Evolutionary conservation across 495 filamentous ascomycete species (phyloP), one percentile per base, ranked within the genome.

Genomic region (Melanomma pulvis-pyrius): DNA sequence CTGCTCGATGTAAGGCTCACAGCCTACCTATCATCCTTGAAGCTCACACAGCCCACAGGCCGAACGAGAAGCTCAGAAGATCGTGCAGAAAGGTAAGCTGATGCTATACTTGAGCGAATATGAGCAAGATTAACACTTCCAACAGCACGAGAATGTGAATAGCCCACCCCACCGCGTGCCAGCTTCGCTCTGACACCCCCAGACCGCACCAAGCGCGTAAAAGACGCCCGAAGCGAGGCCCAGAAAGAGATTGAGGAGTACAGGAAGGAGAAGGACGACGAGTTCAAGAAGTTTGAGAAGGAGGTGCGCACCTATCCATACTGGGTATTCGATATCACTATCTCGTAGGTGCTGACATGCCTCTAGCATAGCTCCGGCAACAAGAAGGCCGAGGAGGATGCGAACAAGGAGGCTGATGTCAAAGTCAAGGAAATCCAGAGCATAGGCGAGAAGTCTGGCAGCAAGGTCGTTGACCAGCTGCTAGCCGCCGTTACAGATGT

Each of bases 211-310:
- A 96, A 97, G 81, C 86, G 91, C 71, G 92, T 98, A 79, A 96
- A 90, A 76, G 94, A 98, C 77, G 96, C 94, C 58, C 90, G 93
- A 74, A 85, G 85, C 73, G 93, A 98, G 76, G 94, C 94, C 53
- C 94, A 98, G 79, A 97, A 97, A 79, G 92, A 98, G 75, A 96
- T 98, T 73, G 96, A 98, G 56, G 91, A 92, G 39, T 98, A 98
- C 83, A 84, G 86, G 75, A 89, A 87, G 64, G 75, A 90, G 65
- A 98, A 96, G 80, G 96, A 98, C 61, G 87, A 89, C 9, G 93
- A 98, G 77, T 98, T 90, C 83, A 92, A 94, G 83, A 89, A 89
- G 76, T 97, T 94, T 74, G 92, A 98, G 81, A 82, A 88, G 51
- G 89, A 97, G 87, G 94, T 97, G 77, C 29, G 73, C 61, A 44